Conservation (phyloP, 2,329 filamentous ascomycete species). For the Stagonosporopsis rhizophila region DNA sequence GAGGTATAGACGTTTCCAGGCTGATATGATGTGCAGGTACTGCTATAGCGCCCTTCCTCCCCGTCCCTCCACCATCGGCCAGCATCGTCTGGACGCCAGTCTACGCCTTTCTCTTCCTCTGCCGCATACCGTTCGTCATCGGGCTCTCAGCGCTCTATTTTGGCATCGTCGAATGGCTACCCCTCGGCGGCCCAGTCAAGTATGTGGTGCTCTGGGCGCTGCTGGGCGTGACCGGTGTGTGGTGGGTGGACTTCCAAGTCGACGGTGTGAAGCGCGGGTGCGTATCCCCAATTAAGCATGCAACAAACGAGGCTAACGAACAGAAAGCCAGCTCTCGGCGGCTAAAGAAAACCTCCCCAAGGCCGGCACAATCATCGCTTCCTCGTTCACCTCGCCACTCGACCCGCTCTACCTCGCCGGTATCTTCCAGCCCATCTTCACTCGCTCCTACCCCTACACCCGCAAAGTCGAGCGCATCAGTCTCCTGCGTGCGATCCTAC, state of each 20-base stretch:
- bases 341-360: conserved; percentile 72
- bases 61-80: conserved; percentile 72
- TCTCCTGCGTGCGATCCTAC: conserved; percentile 75
- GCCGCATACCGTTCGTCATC: conserved; percentile 81
- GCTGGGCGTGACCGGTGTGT: conserved; percentile 87
- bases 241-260: conserved; percentile 98
- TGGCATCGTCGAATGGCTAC: conserved; percentile 80
- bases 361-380: conserved; percentile 81
- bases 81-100: conserved; percentile 66
- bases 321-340: conserved; percentile 26
- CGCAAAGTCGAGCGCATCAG: conserved; percentile 78
- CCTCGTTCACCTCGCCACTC: conserved; percentile 89
- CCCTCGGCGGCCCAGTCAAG: conserved; percentile 71
- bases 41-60: conserved; percentile 94
- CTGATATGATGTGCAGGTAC: conserved; percentile 68
- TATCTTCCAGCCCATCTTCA: conserved; percentile 96
- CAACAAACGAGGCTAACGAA: conserved; percentile 4
- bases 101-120: conserved; percentile 75
- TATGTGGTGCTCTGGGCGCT: conserved; percentile 89
- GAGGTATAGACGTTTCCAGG: not conserved
- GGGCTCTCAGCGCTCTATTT: conserved; percentile 75
- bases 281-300: conserved; percentile 26
- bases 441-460: conserved; percentile 78
- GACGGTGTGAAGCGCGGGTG: conserved; percentile 93
- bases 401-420: conserved; percentile 93